Evolutionary conservation across 805 yeast genomes (phyloP).

Genomic region (Hanseniaspora clermontiae): DNA sequence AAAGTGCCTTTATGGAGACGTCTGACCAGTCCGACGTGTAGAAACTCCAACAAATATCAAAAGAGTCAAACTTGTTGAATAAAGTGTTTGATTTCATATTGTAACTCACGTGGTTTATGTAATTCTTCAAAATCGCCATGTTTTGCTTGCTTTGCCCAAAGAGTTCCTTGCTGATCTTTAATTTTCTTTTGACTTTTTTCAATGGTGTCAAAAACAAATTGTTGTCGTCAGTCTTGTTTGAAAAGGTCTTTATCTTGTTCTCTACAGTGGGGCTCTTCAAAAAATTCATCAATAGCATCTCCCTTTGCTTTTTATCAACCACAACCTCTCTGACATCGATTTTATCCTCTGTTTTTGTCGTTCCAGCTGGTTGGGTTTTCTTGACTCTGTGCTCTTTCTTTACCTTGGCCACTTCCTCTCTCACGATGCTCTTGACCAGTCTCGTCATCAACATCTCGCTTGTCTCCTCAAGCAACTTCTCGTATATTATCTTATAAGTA

Average conservation of each 20-base stretch:
- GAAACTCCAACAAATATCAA: slow-evolving; percentile 2
- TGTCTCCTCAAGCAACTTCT: slow-evolving; percentile 5
- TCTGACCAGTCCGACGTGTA: slow-evolving; percentile 1
- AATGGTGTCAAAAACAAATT: slow-evolving; percentile 4
- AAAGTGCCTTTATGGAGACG: not conserved
- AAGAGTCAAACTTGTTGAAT: not conserved
- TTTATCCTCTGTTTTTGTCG: slow-evolving; percentile 27
- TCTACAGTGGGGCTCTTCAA: not conserved
- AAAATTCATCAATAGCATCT: slow-evolving; percentile 15
- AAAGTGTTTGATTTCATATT: not conserved
- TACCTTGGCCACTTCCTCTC: slow-evolving; percentile 24
- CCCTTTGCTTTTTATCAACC: slow-evolving; percentile 30
- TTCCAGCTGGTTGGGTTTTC: slow-evolving; percentile 24
- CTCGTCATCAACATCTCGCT: not conserved
- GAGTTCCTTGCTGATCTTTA: not conserved
- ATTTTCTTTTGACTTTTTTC: slow-evolving; percentile 7
- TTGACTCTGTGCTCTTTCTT: slow-evolving; percentile 35
- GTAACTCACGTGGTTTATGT: slow-evolving; percentile 6
- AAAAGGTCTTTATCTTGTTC: not conserved
- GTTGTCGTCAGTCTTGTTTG: not conserved
- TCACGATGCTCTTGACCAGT: not conserved
- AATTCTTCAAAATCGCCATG: not conserved
- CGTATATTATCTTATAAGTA: slow-evolving; percentile 10
- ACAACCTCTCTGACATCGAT: slow-evolving; percentile 30
- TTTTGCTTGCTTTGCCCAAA: not conserved